phyloP scores from a whole-genome alignment of 2,329 filamentous ascomycete genomes.

The Aspergillus fischeri region DNA sequence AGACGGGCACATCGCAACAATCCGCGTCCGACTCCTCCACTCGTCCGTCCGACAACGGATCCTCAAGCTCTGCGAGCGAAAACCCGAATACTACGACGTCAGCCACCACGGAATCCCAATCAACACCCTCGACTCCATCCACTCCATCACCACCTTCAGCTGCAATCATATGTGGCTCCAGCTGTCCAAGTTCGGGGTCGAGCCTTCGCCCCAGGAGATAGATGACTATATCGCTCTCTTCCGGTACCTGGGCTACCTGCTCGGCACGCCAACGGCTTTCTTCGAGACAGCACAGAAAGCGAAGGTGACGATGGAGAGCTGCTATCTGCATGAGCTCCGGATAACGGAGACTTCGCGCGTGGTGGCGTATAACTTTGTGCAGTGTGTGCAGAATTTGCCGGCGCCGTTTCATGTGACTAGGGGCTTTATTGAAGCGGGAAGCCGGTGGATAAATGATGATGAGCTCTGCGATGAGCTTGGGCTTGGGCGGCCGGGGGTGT shows the following conservation, averaged over 20 bases:
- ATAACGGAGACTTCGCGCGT: slow-evolving; percentile 33
- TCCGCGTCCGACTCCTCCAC: slow-evolving; percentile 65
- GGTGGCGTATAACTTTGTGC: slow-evolving; percentile 38
- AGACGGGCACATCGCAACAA: slow-evolving; percentile 57
- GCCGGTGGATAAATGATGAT: slow-evolving; percentile 38
- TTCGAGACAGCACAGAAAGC: slow-evolving; percentile 55
- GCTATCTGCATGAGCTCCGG: slow-evolving; percentile 26
- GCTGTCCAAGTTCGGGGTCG: slow-evolving; percentile 67
- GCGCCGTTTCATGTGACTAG: slow-evolving; percentile 32
- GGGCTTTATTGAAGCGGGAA: slow-evolving; percentile 35
- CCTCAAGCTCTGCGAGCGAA: slow-evolving; percentile 50
- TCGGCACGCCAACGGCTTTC: slow-evolving; percentile 60
- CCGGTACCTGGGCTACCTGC: slow-evolving; percentile 65
- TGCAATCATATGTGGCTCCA: slow-evolving; percentile 62
- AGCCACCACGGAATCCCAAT: slow-evolving; percentile 60
- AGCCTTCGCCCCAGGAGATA: slow-evolving; percentile 55
- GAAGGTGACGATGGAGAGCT: slow-evolving; percentile 57
- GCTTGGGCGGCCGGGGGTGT: slow-evolving; percentile 26
- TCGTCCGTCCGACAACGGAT: slow-evolving; percentile 63
- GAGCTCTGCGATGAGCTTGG: slow-evolving; percentile 35
- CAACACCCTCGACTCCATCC: slow-evolving; percentile 69
- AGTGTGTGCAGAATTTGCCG: slow-evolving; percentile 34
- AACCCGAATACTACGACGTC: slow-evolving; percentile 58
- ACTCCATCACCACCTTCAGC: slow-evolving; percentile 65
- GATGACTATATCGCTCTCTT: slow-evolving; percentile 67